Evolutionary conservation across 495 filamentous ascomycete genomes (phyloP).

Genomic region (Aspergillus diversus): DNA sequence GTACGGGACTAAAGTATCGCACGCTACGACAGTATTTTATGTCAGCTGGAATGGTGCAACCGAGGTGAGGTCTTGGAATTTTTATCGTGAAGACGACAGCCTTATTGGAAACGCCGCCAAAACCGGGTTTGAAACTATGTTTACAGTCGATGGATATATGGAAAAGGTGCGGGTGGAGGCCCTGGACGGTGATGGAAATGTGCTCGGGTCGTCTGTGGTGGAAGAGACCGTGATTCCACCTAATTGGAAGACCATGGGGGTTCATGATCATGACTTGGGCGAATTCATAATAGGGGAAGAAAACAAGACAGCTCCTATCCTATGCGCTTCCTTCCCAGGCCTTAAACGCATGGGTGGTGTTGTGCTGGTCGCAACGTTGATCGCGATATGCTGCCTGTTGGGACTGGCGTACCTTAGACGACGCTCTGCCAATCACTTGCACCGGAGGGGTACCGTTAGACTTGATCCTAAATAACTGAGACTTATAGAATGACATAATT

Average conservation of each 20-base stretch:
- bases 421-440: neutral
- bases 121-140: conserved; percentile 42
- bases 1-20: conserved; percentile 31
- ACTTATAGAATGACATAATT: neutral
- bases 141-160: conserved; percentile 37
- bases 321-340: neutral
- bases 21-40: conserved; percentile 37
- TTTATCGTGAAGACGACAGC: conserved; percentile 34
- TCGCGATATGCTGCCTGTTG: neutral
- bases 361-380: neutral
- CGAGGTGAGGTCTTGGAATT: conserved; percentile 40
- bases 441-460: neutral
- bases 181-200: conserved; percentile 27
- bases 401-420: neutral
- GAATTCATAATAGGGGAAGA: neutral
- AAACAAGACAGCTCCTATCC: neutral
- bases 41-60: conserved; percentile 52
- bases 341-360: neutral
- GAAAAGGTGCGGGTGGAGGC: conserved; percentile 39
- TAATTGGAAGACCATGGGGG: neutral
- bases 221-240: neutral
- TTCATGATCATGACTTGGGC: neutral
- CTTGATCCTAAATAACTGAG: neutral
- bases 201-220: neutral
- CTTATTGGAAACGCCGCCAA: conserved; percentile 36